Evolutionary conservation across 2,329 filamentous ascomycete genomes (phyloP), one percentile per base, ranked within the genome.

Genomic region (Ceratocystis harringtonii): DNA sequence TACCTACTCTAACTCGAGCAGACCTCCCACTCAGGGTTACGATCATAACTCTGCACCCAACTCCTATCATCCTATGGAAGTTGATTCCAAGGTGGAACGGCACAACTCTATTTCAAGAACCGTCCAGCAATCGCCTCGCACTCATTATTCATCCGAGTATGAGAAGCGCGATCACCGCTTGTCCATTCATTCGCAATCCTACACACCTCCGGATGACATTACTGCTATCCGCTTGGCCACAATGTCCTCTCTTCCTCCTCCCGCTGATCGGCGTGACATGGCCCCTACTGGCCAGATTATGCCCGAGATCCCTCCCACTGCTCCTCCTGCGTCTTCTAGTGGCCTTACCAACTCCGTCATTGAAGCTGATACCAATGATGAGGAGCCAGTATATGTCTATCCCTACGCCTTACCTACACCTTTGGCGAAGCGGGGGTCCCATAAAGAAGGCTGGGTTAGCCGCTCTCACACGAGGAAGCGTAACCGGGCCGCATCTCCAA

Each of bases 51-150:
- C 66, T 3, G 61, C 19, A 43, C 61, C 65, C 7, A 44, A 62
- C 25, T 36, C 52, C 19, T 44, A 60, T 28, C 65, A 2, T 25
- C 5, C 65, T 4, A 30, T 66, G 50, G 65, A 66, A 25, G 19
- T 62, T 48, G 66, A 65, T n/a, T 30, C 63, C 32, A 63, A 67
- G 60, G 41, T 30, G 19, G 66, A 66, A 30, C 55, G 61, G 8
- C 61, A 52, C 36, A 57, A 44, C 3, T 66, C 65, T 25, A 10
- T 61, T 22, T 61, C 65, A 30, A 36, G 62, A 25, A 30, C 28
- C 15, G 44, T 61, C 22, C 61, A 45, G 5, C 62, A 62, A 15
- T 66, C 65, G 2, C 65, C 65, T 30, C 58, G 65, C 32, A 25
- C 45, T 62, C 60, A 62, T 12, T 65, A 62, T 55, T 28, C 58